Evolutionary conservation across 2,329 filamentous ascomycete species (phyloP), one percentile per base, ranked within the genome.

Genomic region (Incumbomyces delicatus): DNA sequence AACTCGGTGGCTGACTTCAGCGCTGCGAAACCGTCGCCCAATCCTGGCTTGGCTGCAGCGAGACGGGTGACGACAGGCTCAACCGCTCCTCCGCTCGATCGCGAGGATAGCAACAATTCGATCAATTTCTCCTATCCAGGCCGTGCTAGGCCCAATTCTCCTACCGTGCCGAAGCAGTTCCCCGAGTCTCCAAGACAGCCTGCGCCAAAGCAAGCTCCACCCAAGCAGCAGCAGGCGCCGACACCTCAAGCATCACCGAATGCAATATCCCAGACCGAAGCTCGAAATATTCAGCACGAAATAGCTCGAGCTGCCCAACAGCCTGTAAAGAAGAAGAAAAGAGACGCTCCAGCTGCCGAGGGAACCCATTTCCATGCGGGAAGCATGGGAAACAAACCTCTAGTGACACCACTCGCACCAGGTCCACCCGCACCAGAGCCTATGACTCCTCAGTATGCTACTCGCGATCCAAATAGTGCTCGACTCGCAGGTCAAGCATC

Each of bases 61-160:
- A 60, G 52, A 51, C 61, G 51, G 57, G 62, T 48, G 49, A 59
- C 38, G 41, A 45, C 29, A 57, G 50, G 44, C 39, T 47, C 39
- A 36, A 16, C 11, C 14, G 8, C 37, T 40, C 39, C 51, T 61
- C 43, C 59, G 39, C 43, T 63, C 20, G 66, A 69, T 46, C 61
- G 66, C 31, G 56, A 63, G 4, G 57, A 54, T 36, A 73, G 66
- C 51, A 59, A 67, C 37, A 65, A 62, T 29, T 72, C 70, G 3
- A 60, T 72, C 49, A 73, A 73, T 55, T 73, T 73, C 48, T 73
- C 70, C 1, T 69, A 70, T 41, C 68, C 68, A 2, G 65, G 64
- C 53, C 62, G 60, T 44, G 58, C 63, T 12, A 61, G 66, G 17
- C 61, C 68, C 3, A 67, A 60, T 33, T 71, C 69, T 13, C 68